Evolutionary conservation across 768 basidiomycete species (phyloP).

Genomic region (Naganishia vaughanmartiniae): DNA sequence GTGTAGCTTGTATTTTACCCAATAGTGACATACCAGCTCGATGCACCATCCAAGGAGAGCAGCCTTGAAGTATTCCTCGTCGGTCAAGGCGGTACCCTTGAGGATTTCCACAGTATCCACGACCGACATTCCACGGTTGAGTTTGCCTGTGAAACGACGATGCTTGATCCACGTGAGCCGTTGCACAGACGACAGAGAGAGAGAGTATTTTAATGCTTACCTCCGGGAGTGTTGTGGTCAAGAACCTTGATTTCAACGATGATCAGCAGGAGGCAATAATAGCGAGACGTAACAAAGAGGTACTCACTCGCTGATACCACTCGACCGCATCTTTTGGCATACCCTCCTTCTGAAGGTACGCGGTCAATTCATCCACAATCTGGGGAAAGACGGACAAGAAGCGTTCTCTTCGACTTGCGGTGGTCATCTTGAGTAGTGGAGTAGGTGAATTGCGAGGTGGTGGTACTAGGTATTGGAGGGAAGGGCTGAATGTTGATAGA

Average conservation of each 20-base stretch:
- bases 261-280: background rate
- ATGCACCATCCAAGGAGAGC: conserved; percentile 93
- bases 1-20: no score
- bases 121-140: conserved; percentile 94
- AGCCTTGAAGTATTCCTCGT: conserved; percentile 82
- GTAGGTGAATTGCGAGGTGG: background rate
- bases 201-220: conserved; percentile 37
- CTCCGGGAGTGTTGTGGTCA: conserved; percentile 88
- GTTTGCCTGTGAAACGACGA: conserved; percentile 61
- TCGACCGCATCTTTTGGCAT: conserved; percentile 81
- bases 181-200: no score
- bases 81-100: conserved; percentile 56
- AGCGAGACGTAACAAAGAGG: background rate
- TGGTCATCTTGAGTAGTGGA: conserved; percentile 8
- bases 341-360: conserved; percentile 63
- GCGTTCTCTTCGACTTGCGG: conserved; percentile 37
- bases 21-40: conserved; percentile 67
- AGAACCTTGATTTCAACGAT: conserved; percentile 52
- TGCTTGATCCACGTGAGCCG: conserved; percentile 45
- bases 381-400: conserved; percentile 72
- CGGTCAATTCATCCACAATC: conserved; percentile 75
- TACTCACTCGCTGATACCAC: conserved; percentile 76
- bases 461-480: background rate
- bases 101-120: conserved; percentile 89
- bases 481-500: background rate